Base-by-base conservation (phyloP, 805 yeast species). In the Starmerella gropengiesseri region DNA sequence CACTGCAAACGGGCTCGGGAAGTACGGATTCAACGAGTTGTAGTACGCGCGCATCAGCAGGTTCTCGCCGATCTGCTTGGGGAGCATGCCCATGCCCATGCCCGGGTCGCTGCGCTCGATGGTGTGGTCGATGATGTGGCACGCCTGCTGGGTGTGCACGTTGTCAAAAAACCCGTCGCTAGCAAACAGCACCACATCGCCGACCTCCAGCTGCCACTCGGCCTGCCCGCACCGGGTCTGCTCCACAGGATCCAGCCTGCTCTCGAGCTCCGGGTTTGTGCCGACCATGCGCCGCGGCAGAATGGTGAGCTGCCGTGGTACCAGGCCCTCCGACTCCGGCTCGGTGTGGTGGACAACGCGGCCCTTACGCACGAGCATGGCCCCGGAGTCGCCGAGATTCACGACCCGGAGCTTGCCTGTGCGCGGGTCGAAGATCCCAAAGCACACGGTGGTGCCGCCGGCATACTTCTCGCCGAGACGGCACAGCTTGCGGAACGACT, bases 121-220 rank as follows among this genome's bases (percentile, higher is more conserved):
- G 7, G 37, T 31, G 49, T 49, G 12, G 47, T 52, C 40, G 39
- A 55, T n/a, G 41, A 35, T 18, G 12, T 25, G 21, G 18, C 28
- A 16, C 16, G 44, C 39, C 13, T 46, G 48, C 17, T 74, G 73
- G 1, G 78, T 68, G 13, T 74, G 69, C 29, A 89, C 73, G 59
- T 89, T 89, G 60, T 89, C 98, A 22, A 83, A 77, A 37, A 89
- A 80, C 23, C 98, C 98, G 63, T 89, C 98, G 0, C 96, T 85
- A 31, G 94, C 93, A 56, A 89, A 78, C 40, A 91, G 59, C 4
- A 89, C 73, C 16, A 91, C 64, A 59, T 89, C 98, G 38, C 78
- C 75, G 41, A 72, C 72, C 54, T 76, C 57, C 31, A 89, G 65
- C 49, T 81, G 71, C 67, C 81, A 80, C 2, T 62, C 60, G 54